Conservation (phyloP, 306 rosid species). For the Ammopiptanthus mongolicus region DNA sequence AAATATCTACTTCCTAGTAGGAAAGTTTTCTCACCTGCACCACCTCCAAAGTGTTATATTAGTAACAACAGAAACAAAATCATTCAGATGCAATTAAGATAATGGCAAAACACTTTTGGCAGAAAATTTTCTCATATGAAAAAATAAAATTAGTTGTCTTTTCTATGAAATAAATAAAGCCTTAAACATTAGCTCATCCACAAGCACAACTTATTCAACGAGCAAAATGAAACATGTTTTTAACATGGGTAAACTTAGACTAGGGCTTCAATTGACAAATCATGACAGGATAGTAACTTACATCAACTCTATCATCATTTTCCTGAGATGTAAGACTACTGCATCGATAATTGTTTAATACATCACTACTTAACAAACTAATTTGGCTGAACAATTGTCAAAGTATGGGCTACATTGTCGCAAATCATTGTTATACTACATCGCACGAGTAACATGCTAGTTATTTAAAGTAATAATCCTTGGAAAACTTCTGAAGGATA, state of each 20-base stretch:
- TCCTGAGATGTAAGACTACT: conserved; percentile 3
- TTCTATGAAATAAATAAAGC: background rate
- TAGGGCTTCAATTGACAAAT: conserved; percentile 9
- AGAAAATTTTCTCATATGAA: background rate
- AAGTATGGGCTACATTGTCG: no score
- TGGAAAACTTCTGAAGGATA: background rate
- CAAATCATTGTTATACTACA: no score
- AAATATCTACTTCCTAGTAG: conserved; percentile 32
- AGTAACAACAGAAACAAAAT: background rate
- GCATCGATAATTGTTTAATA: no score
- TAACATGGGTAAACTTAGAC: background rate
- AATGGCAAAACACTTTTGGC: background rate
- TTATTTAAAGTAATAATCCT: background rate
- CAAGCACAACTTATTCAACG: background rate
- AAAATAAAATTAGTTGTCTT: background rate
- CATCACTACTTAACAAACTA: no score
- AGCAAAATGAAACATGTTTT: background rate
- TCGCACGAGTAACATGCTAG: no score
- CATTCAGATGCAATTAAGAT: background rate
- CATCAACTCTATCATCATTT: conserved; percentile 62
- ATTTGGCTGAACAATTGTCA: no score
- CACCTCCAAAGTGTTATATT: background rate
- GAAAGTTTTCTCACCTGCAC: conserved; percentile 46
- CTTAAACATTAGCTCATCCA: background rate
- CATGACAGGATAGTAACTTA: conserved; percentile 33